Conservation (phyloP, 148 eudicot genomes). For the Fagopyrum esculentum region DNA sequence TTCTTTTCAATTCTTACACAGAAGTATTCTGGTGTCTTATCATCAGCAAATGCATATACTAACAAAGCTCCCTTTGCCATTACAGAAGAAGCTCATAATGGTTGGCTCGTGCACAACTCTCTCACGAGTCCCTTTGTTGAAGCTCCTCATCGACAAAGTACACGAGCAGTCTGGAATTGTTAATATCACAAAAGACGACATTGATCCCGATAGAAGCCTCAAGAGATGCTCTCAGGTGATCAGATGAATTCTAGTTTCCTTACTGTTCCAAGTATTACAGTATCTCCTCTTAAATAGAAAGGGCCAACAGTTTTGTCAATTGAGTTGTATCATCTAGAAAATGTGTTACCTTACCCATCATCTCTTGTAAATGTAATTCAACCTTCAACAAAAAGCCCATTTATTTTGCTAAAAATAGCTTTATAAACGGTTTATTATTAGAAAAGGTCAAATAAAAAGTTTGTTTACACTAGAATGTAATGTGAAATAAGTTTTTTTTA, state of each 20-base stretch:
- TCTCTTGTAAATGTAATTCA: not conserved
- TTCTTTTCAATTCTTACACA: not conserved
- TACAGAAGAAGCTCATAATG: conserved; percentile 92
- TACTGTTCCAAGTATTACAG: not conserved
- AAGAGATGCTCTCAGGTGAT: conserved; percentile 57
- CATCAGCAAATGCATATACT: not conserved
- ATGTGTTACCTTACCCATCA: not conserved
- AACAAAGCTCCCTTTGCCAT: not conserved
- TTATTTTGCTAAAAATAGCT: too few relatives aligned
- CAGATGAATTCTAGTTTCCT: not conserved
- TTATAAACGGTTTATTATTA: too few relatives aligned
- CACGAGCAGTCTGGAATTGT: conserved; percentile 64
- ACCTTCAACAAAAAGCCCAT: not conserved
- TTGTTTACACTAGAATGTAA: too few relatives aligned
- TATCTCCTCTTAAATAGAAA: not conserved
- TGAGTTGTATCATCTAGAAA: not conserved
- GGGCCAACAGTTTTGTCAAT: not conserved
- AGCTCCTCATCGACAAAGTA: conserved; percentile 82
- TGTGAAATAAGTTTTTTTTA: too few relatives aligned
- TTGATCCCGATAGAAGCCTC: conserved; percentile 35
- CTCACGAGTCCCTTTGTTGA: conserved; percentile 70
- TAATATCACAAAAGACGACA: conserved; percentile 49
- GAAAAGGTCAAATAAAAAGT: too few relatives aligned
- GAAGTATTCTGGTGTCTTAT: not conserved
- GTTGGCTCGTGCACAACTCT: conserved; percentile 85